Conservation (phyloP, 2,329 filamentous ascomycete genomes). For the Ophiostoma montium region DNA sequence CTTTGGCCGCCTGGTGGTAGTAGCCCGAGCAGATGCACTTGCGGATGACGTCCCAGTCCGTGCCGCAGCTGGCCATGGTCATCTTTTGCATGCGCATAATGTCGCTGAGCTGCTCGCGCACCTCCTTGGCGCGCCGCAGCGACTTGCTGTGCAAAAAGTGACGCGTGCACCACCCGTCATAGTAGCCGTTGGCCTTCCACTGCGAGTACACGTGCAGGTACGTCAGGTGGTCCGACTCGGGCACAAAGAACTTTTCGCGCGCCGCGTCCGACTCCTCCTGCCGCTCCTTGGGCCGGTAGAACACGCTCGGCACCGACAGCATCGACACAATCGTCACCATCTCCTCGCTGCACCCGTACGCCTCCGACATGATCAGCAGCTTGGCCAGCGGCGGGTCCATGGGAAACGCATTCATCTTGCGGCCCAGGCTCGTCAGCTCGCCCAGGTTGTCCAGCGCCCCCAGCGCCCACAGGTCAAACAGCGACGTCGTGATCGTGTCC, state of each 20-base stretch:
- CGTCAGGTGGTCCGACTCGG: conserved; percentile 92
- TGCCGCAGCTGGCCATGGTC: conserved; percentile 74
- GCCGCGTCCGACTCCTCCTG: conserved; percentile 93
- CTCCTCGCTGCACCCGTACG: conserved; percentile 89
- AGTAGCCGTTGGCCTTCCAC: conserved; percentile 83
- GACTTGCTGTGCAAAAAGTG: conserved; percentile 97
- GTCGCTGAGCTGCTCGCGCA: conserved; percentile 81
- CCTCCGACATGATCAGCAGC: conserved; percentile 77
- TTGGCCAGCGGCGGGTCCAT: conserved; percentile 97
- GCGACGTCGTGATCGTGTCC: conserved; percentile 90
- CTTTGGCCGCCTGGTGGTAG: conserved; percentile 93
- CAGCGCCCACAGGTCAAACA: conserved; percentile 94
- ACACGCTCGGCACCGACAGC: conserved; percentile 91
- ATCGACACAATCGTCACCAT: conserved; percentile 98
- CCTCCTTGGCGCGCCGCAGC: conserved; percentile 79
- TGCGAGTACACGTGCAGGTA: conserved; percentile 91
- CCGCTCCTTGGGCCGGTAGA: conserved; percentile 91
- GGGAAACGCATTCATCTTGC: conserved; percentile 91
- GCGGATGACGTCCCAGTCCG: conserved; percentile 90
- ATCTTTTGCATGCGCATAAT: conserved; percentile 94
- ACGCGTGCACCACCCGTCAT: conserved; percentile 80
- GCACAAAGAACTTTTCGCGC: conserved; percentile 95
- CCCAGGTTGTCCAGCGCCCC: conserved; percentile 89
- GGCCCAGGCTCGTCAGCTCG: conserved; percentile 73
- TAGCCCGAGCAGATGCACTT: conserved; percentile 97